Conservation (phyloP, 75 land plant genomes). For the Chamaecyparis obtusa region DNA sequence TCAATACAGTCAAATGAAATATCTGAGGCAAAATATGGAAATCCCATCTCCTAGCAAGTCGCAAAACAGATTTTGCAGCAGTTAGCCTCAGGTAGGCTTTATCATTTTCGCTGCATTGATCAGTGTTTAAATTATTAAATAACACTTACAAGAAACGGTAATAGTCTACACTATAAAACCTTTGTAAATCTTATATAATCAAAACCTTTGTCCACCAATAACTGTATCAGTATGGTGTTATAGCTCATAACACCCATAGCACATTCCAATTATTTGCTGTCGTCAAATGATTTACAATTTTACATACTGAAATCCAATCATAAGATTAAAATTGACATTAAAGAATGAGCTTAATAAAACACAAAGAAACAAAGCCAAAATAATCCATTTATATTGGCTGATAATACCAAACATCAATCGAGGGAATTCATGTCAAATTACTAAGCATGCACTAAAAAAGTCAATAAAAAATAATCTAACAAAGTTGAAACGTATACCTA, state of each 20-base stretch:
- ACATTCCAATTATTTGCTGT: neutral
- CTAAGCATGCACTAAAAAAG: neutral
- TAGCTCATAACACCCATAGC: neutral
- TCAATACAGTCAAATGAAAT: slow-evolving; percentile 39
- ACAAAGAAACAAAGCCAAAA: neutral
- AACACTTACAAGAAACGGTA: neutral
- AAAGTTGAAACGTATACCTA: neutral
- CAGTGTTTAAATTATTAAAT: neutral
- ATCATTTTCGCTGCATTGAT: slow-evolving; percentile 52
- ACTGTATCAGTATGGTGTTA: neutral
- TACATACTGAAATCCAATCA: neutral
- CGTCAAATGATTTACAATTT: neutral
- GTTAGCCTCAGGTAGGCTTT: slow-evolving; percentile 53
- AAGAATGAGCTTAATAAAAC: neutral
- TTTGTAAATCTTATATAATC: neutral
- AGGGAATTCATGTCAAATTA: neutral
- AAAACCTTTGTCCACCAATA: neutral
- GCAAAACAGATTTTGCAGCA: slow-evolving; percentile 72
- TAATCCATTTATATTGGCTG: neutral
- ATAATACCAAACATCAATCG: neutral
- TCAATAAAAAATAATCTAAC: neutral
- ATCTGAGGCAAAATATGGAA: slow-evolving; percentile 48
- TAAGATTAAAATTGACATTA: neutral
- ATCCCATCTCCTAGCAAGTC: slow-evolving; percentile 68
- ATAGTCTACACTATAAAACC: neutral